phyloP scores from a whole-genome alignment of 805 yeast genomes.

The Yamadazyma tumulicola region DNA sequence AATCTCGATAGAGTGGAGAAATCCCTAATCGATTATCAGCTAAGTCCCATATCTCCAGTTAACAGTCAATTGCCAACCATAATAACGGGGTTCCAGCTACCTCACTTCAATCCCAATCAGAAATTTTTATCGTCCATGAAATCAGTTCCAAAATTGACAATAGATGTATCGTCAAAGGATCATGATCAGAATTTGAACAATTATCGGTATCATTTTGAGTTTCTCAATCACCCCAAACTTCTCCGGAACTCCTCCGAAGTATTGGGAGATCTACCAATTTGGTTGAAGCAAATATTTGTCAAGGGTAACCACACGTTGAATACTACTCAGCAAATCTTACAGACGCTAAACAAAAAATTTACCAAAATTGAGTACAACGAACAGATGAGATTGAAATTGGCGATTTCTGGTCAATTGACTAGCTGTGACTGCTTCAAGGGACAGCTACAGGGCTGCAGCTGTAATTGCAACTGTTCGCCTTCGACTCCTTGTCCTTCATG shows the following conservation, averaged over 20 bases:
- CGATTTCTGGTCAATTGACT: constrained; percentile 15
- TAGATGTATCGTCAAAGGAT: constrained; percentile 11
- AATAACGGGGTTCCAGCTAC: constrained; percentile 41
- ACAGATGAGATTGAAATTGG: constrained; percentile 32
- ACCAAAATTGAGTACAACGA: constrained; percentile 37
- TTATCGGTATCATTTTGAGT: constrained; percentile 21
- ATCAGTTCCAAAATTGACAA: constrained; percentile 23
- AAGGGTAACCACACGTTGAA: background rate
- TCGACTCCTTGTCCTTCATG: constrained; percentile 41
- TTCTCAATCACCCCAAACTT: constrained; percentile 15
- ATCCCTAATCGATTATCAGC: constrained; percentile 8
- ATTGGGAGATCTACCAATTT: constrained; percentile 24
- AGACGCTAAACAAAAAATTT: constrained; percentile 27
- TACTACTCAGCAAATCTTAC: constrained; percentile 20
- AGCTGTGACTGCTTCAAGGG: no score
- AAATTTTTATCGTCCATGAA: constrained; percentile 35
- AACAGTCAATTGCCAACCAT: constrained; percentile 7
- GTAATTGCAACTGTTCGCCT: constrained; percentile 31
- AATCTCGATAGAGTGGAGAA: constrained; percentile 1
- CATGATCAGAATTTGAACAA: no score
- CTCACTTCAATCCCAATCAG: constrained; percentile 35
- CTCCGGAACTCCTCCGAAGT: constrained; percentile 8
- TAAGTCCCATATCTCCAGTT: constrained; percentile 5
- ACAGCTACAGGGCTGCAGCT: background rate
- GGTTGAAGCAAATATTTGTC: constrained; percentile 22